A percentile compares a stretch with the other conserved stretches of the same genome.
These are phyloP conservation scores for Ogataea wickerhamii DNA, from an alignment of 805 yeast genomes.

Conservation along the genomic window DNA sequence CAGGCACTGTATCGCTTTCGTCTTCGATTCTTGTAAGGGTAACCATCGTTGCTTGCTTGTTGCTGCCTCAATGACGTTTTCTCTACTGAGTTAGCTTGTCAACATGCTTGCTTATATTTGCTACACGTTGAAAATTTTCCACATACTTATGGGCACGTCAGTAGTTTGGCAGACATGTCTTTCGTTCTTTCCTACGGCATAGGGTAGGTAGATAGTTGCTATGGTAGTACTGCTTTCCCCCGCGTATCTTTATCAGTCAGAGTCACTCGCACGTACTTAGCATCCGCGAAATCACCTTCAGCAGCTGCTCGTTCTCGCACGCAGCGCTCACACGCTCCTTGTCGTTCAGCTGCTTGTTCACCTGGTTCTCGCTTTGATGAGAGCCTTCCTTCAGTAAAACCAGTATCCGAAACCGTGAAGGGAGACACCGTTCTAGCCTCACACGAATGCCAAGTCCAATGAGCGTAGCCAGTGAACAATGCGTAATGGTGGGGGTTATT, in stretches of 20 bases:
- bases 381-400: slow-evolving; percentile 85
- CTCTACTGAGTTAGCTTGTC: too few species aligned
- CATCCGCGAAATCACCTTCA: slow-evolving; percentile 91
- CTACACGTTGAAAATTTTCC: neutral
- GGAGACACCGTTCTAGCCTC: slow-evolving; percentile 82
- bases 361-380: slow-evolving; percentile 94
- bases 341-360: slow-evolving; percentile 93
- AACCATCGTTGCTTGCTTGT: slow-evolving; percentile 48
- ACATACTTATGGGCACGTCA: neutral
- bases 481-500: slow-evolving; percentile 97
- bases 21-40: slow-evolving; percentile 71
- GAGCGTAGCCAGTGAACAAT: slow-evolving; percentile 92
- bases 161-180: neutral
- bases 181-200: neutral
- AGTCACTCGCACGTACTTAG: slow-evolving; percentile 63
- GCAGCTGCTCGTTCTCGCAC: slow-evolving; percentile 90
- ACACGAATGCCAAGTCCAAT: slow-evolving; percentile 95
- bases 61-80: too few species aligned
- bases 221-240: too few species aligned
- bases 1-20: slow-evolving; percentile 31
- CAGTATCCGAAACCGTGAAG: slow-evolving; percentile 75
- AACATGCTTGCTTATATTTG: too few species aligned
- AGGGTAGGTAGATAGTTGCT: slow-evolving; percentile 1
- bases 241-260: too few species aligned
- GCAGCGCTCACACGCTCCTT: slow-evolving; percentile 99